These are phyloP conservation scores for Chrysoporthe deuterocubensis DNA, from an alignment of 2,329 filamentous ascomycete species.

Conservation along the genomic window DNA sequence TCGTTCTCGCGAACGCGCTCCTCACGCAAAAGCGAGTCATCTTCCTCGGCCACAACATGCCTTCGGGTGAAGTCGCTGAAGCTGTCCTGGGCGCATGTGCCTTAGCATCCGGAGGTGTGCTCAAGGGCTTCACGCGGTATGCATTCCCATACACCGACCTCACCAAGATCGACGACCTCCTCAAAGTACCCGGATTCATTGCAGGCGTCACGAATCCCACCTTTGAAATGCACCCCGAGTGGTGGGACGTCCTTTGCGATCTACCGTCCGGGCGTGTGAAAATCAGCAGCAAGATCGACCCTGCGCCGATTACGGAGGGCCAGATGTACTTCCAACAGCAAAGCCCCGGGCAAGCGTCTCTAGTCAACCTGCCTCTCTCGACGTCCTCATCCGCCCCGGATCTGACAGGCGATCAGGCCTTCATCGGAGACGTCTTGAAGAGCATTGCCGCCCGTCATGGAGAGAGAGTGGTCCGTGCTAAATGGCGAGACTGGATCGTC, in stretches of 20 bases:
- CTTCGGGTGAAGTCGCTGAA: slow-evolving; percentile 94
- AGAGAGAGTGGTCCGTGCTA: slow-evolving; percentile 85
- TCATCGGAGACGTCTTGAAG: slow-evolving; percentile 83
- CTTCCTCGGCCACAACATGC: slow-evolving; percentile 92
- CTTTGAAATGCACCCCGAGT: slow-evolving; percentile 92
- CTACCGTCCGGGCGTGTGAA: slow-evolving; percentile 90
- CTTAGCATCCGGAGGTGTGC: slow-evolving; percentile 86
- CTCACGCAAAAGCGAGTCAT: slow-evolving; percentile 96
- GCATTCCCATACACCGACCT: slow-evolving; percentile 98
- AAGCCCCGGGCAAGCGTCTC: slow-evolving; percentile 59
- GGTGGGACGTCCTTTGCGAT: slow-evolving; percentile 98
- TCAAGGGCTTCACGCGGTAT: slow-evolving; percentile 92
- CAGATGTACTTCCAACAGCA: slow-evolving; percentile 86
- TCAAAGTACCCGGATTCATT: slow-evolving; percentile 96
- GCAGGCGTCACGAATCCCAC: slow-evolving; percentile 97
- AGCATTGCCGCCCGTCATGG: slow-evolving; percentile 87
- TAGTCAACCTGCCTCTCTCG: slow-evolving; percentile 49
- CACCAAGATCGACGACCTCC: slow-evolving; percentile 94
- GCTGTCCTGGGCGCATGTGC: slow-evolving; percentile 98
- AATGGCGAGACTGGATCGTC: slow-evolving; percentile 93
- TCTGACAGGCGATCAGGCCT: slow-evolving; percentile 82
- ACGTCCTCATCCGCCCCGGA: slow-evolving; percentile 54
- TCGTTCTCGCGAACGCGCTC: slow-evolving; percentile 91
- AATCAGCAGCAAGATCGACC: slow-evolving; percentile 87
- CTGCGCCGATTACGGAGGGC: slow-evolving; percentile 81